Evolutionary conservation across 2,329 filamentous ascomycete genomes (phyloP), one percentile per base, ranked within the genome.

Genomic region (Penicillium sp.): DNA sequence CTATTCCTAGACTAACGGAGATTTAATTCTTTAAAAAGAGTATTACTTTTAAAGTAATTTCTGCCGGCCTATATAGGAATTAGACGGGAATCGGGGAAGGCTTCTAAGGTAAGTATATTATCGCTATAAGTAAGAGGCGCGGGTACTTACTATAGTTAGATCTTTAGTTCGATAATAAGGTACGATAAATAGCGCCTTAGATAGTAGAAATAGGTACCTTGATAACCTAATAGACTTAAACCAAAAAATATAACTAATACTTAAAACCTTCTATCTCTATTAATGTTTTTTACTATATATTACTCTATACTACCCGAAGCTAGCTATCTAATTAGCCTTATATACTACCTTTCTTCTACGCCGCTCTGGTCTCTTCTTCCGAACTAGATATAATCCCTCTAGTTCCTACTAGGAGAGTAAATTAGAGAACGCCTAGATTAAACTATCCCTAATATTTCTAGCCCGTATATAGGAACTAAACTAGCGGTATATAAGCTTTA

Each of bases 321-420:
- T 35, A 13, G 2, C 15, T 35, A 6, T 17, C 45, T 4, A 38
- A 39, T 10, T 25, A 17, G 15, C 52, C 52, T 41, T 9, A 54
- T 54, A 27, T n/a, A 48, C 10, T 48, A 27, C 27, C 25, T 54
- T 35, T 31, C 52, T 54, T 49, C 36, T 42, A 9, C 2, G 6
- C 42, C 52, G 43, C 43, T 54, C 19, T 4, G 15, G 36, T 49
- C 27, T 25, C 52, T 54, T 49, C 36, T 54, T 48, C 52, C 52
- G 21, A 48, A 48, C 6, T 54, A 25, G 43, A 9, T 55, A 42
- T 19, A 49, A 35, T 12, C 44, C 1, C 12, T 55, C 21, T 49
- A 27, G 36, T 17, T 17, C 17, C 5, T 44, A 21, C 0, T 2
- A 55, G 6, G 25, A 41, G 44, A 55, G n/a, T 27, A 54, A 54